Base-by-base conservation (phyloP, 2,329 filamentous ascomycete species). In the Periglandula ipomoeae region DNA sequence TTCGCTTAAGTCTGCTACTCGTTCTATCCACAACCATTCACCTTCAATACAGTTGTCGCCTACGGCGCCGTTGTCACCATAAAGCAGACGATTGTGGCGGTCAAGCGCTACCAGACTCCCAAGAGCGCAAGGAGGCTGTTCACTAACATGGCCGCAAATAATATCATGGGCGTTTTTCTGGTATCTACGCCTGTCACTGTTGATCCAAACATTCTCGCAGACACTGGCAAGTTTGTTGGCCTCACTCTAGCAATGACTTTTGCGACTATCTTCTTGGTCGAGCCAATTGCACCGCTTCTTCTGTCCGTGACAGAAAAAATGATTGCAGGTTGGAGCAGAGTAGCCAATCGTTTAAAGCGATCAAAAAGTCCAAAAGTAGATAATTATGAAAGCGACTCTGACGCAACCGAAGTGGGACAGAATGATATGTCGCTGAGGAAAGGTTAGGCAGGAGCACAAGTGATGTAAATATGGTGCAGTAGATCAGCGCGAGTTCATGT, bases 1-100 rank as follows among this genome's bases (percentile, higher is more conserved):
- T 56, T 56, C 34, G 48, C 54, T 32, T 56, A 56, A 20, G 53
- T 55, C 19, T 53, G 53, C 46, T 56, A 55, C 40, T 56, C 53
- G 3, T 56, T 56, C 46, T 56, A 46, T 26, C 47, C 54, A 5
- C 54, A 56, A 47, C 53, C 54, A 3, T 55, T 56, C 24, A 56
- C 54, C 2, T 56, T 56, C 50, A 56, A 55, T 47, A 56, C 54
- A 1, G 53, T 56, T 7, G 53, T 56, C 22, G 54, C 54, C 6
- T 56, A 56, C 34, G 49, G 54, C 35, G 53, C 54, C 5, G 54
- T 56, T 19, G 54, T 56, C 17, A 46, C 48, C 39, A 51, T 56
- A 47, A 56, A 55, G 45, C 54, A 56, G 45, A 45, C 50, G 46
- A 50, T 56, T 27, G 35, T 56, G 17, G 53, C 53, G 8, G 49